Conservation (phyloP, 805 yeast genomes). For the Candida pseudoglaebosa region DNA sequence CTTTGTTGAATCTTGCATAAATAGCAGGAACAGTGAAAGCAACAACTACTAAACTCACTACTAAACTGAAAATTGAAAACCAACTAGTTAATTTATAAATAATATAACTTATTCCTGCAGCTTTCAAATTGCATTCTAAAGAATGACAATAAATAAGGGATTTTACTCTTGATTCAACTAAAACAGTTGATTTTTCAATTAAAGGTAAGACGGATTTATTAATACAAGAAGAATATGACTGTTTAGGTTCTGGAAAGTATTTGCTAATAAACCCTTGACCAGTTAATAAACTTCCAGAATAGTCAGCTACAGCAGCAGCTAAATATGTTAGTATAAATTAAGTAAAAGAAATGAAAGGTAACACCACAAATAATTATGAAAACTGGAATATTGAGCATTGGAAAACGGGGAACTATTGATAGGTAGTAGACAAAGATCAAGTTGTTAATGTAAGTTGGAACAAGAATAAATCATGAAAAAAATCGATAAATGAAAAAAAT, state of each 20-base stretch:
- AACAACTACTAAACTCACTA: constrained; percentile 51
- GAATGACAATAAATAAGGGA: constrained; percentile 63
- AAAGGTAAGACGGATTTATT: constrained; percentile 38
- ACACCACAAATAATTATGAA: too few species aligned
- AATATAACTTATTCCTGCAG: constrained; percentile 62
- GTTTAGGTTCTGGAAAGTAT: constrained; percentile 55
- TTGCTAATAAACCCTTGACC: constrained; percentile 81
- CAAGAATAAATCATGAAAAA: too few species aligned
- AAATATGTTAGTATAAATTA: constrained; percentile 18
- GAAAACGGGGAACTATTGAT: too few species aligned
- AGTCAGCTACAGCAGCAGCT: constrained; percentile 71
- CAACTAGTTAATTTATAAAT: constrained; percentile 70
- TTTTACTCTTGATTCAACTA: constrained; percentile 51
- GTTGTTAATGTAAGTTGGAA: too few species aligned
- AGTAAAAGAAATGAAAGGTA: neutral
- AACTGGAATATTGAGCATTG: too few species aligned
- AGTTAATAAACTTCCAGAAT: constrained; percentile 62
- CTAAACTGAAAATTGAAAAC: constrained; percentile 68
- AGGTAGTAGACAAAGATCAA: too few species aligned
- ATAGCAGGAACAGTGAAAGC: constrained; percentile 74
- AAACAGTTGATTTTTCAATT: constrained; percentile 43
- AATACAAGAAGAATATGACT: constrained; percentile 31
- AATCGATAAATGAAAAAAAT: too few species aligned
- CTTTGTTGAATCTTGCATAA: constrained; percentile 69
- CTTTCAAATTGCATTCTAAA: constrained; percentile 67